Evolutionary conservation across 306 rosid genomes (phyloP), one percentile per base, ranked within the genome.

Genomic region (Canavalia gladiata): DNA sequence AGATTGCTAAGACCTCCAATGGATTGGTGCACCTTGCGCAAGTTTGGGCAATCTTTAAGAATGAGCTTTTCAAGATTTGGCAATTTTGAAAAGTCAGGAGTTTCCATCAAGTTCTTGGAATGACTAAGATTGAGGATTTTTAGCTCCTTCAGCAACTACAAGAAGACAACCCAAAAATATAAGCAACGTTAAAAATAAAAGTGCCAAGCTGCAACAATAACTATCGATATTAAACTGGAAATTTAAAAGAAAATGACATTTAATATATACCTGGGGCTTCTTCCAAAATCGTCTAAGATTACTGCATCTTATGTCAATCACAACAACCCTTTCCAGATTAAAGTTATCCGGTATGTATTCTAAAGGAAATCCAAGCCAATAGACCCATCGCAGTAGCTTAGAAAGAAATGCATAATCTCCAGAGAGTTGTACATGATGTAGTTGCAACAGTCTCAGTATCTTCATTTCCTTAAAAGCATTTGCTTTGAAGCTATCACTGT

Each of bases 391-490:
- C 6, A 88, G 4, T 4, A 81, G 31, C 18, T 82, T 2, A 12
- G 87, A 70, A 75, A 91, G 43, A 71, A 73, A 7, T 39, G 31
- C 45, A 71, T 12, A 84, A 46, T 60, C 78, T 63, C 89, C 88
- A 2, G 0, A n/a, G 2, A 87, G 58, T 1, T 68, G n/a, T 1
- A 86, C 89, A 18, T 2, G 0, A 33, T 51, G n/a, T 2, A 91
- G 88, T 42, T 76, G 77, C 9, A 91, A 75, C 46, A 89, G 74
- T 73, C 86, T 86, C 37, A 91, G 42, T 6, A 29, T 84, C 8
- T 70, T 42, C 91, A 89, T 91, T 8, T 60, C 2, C 55, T 12
- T 25, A 65, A 91, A 87, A 56, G 89, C 76, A 10, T 71, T 2
- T 7, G 92, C 30, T 0, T 9, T 25, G 31, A 88, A 46, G n/a